Evolutionary conservation across 2,329 filamentous ascomycete species (phyloP), one percentile per base, ranked within the genome.

Genomic region (Trichoderma citrinoviride): DNA sequence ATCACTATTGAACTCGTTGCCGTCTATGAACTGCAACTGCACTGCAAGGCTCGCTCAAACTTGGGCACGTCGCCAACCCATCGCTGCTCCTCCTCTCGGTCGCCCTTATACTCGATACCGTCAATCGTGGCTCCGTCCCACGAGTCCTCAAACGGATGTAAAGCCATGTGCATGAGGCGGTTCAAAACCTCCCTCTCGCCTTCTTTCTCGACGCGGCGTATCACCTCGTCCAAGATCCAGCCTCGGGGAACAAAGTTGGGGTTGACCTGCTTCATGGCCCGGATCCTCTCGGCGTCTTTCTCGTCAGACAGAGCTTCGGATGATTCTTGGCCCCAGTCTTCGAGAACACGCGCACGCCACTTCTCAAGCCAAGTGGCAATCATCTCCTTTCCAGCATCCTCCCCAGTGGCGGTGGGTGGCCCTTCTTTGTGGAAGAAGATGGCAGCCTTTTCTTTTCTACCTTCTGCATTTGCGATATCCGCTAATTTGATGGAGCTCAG

Each of bases 161-260:
- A 79, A 2, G 88, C 86, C 88, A 98, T 90, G 50, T 92, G 86
- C 89, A 96, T 92, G 25, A 95, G 83, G 33, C 89, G 83, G 14
- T 85, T 81, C 50, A 99, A 76, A 41, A 98, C 88, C 8, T 93
- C 89, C 63, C 91, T 83, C 72, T 99, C 93, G 2, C 88, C 87
- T 58, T 89, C 87, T 74, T 91, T 91, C 77, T 98, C 92, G 0
- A 98, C 93, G 10, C 92, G 85, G 52, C 90, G 86, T 69, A 99
- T 98, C 15, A 99, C 76, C 77, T 99, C 95, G 74, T 98, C 94
- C 21, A 99, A 82, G 58, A 99, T 86, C 93, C 94, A 99, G 19
- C 90, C 89, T 53, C 93, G 86, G 0, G 95, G 92, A 0, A 97
- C 82, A 72, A 99, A 99, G 79, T 91, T 97, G 2, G 95, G 95